phyloP scores from a whole-genome alignment of 2,329 filamentous ascomycete genomes.

The Nemania abortiva region DNA sequence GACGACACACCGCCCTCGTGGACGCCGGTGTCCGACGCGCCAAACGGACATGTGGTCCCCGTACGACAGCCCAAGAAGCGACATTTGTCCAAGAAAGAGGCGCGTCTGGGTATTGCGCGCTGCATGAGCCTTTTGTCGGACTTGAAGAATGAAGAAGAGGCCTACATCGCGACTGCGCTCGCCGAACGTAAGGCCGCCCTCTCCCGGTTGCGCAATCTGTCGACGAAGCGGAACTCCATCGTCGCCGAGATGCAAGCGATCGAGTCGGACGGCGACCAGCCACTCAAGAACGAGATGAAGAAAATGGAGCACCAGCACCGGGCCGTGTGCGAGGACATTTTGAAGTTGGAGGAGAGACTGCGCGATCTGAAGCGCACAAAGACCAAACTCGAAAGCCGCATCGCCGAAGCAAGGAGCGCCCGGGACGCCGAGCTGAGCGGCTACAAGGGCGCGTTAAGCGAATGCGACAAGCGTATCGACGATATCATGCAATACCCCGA shows the following conservation, averaged over 20 bases:
- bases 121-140: constrained; percentile 73
- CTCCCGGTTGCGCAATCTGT: constrained; percentile 66
- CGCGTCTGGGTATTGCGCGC: constrained; percentile 72
- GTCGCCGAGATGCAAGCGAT: constrained; percentile 65
- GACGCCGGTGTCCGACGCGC: constrained; percentile 36
- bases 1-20: constrained; percentile 27
- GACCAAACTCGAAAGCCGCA: constrained; percentile 68
- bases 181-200: constrained; percentile 69
- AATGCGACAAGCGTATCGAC: constrained; percentile 73
- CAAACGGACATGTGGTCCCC: constrained; percentile 61
- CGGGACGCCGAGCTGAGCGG: constrained; percentile 79
- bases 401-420: constrained; percentile 72
- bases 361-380: constrained; percentile 70
- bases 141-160: constrained; percentile 77
- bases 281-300: constrained; percentile 71
- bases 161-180: constrained; percentile 68
- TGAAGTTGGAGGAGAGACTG: constrained; percentile 73
- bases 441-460: constrained; percentile 74
- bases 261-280: constrained; percentile 67
- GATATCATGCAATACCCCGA: constrained; percentile 70
- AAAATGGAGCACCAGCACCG: constrained; percentile 68
- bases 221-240: constrained; percentile 63
- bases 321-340: constrained; percentile 71
- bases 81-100: constrained; percentile 69
- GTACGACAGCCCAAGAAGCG: constrained; percentile 68